phyloP scores from a whole-genome alignment of 2,329 filamentous ascomycete species.

The Lojkania enalia region DNA sequence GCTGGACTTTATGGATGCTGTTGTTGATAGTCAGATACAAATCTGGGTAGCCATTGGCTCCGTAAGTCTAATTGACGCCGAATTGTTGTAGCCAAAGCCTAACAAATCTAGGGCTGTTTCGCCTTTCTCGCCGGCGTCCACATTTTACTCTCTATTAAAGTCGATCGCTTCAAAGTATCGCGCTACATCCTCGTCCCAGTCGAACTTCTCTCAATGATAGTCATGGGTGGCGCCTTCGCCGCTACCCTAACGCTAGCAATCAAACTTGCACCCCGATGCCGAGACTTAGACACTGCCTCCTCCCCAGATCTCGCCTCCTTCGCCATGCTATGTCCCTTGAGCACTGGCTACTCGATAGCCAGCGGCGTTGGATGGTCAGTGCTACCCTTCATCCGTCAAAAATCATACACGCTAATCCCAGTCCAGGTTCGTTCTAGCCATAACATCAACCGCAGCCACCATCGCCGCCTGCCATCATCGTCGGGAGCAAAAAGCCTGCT shows the following conservation, averaged over 20 bases:
- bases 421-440: conserved; percentile 17
- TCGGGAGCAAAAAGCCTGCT: conserved; percentile 25
- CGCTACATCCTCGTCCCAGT: conserved; percentile 23
- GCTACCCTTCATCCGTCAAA: no score
- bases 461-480: conserved; percentile 20
- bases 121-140: conserved; percentile 20
- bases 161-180: conserved; percentile 22
- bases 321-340: conserved; percentile 25
- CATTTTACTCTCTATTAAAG: conserved; percentile 21
- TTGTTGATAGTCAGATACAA: conserved; percentile 16
- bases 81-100: background rate
- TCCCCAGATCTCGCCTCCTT: conserved; percentile 24
- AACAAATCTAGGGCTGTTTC: conserved; percentile 22
- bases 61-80: conserved; percentile 20
- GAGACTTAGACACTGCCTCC: conserved; percentile 14
- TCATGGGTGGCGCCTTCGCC: conserved; percentile 27
- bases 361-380: conserved; percentile 20
- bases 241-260: conserved; percentile 25
- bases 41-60: conserved; percentile 31
- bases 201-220: conserved; percentile 28
- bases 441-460: conserved; percentile 20
- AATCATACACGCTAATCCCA: background rate
- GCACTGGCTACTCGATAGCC: conserved; percentile 22
- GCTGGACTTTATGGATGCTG: conserved; percentile 22
- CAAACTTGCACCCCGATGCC: conserved; percentile 16